Evolutionary conservation across 345 rosid species (phyloP).

Genomic region (Schrenkiella parvula): DNA sequence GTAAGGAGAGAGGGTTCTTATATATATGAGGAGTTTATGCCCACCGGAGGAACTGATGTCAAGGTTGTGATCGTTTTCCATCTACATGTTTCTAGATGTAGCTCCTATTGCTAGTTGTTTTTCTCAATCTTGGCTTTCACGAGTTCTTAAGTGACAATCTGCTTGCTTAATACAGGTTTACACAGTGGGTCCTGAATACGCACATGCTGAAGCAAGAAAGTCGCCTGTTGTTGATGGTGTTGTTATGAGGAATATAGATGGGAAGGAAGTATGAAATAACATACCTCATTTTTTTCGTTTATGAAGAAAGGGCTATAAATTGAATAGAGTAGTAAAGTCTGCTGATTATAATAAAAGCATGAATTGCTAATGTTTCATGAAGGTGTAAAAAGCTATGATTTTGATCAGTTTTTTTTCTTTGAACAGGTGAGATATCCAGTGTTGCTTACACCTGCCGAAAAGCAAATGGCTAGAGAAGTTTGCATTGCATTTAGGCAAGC

Average conservation of each 20-base stretch:
- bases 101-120: not conserved
- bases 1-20: conserved; percentile 97
- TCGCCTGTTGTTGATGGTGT: conserved; percentile 99
- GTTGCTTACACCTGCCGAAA: conserved; percentile 84
- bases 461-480: conserved; percentile 98
- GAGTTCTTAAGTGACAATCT: conserved; percentile 15
- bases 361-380: not conserved
- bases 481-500: conserved; percentile 94
- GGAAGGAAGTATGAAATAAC: conserved; percentile 75
- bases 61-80: conserved; percentile 49
- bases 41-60: conserved; percentile 99
- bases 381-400: conserved; percentile 8
- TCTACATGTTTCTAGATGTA: conserved; percentile 1
- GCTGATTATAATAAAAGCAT: not conserved
- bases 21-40: conserved; percentile 99
- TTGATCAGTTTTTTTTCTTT: conserved; percentile 9
- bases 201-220: conserved; percentile 99
- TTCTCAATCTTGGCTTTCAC: conserved; percentile 5
- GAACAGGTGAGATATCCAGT: conserved; percentile 90
- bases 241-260: conserved; percentile 96
- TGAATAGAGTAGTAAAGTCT: not conserved
- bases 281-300: not conserved
- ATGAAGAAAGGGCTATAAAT: not conserved
- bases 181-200: conserved; percentile 99
- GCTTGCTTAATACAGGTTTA: conserved; percentile 62